Base-by-base conservation (phyloP, 2,329 filamentous ascomycete species). In the Aspergillus chevalieri region DNA sequence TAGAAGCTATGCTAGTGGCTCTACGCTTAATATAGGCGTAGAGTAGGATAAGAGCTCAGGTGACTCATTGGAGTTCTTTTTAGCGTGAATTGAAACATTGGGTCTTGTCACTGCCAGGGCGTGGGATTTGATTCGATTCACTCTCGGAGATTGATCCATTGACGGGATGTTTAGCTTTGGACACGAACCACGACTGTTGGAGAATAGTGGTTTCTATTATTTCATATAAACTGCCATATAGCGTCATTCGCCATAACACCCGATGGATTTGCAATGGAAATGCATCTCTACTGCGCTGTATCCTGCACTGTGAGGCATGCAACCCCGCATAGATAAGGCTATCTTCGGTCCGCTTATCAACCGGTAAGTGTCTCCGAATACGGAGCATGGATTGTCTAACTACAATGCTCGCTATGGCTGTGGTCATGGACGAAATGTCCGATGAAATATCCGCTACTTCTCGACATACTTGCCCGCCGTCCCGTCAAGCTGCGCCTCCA, bases 401-500 rank as follows among this genome's bases (percentile, higher is more conserved):
- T 17, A 30, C 39, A 42, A 17, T 24, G 14, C n/a, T 24, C 7
- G n/a, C 43, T 28, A 30, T 15, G n/a, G n/a, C 26, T 21, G n/a
- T 47, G 39, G 30, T 15, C 36, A 45, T 26, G 24, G 30, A 54
- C 21, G 34, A 30, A 6, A 26, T 28, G 3, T 22, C 21, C 21
- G 30, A 54, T 26, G 14, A 46, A 24, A 22, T n/a, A 28, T 46
- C 33, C 33, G 22, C 21, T 52, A 51, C 51, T 57, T 60, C 46
- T 52, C 61, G 4, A 64, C 57, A 60, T 75, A 81, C 52, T 82
- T 82, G 1, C 79, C 80, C 15, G 74, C 67, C 2, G 76, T 77
- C 2, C 79, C 79, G 49, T 81, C 76, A 3, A 83, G 65, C 60
- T 82, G 79, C 3, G 77, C 70, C 64, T 86, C 84, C 55, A 86